These are phyloP conservation scores for Camillea tinctor DNA, from an alignment of 2,329 filamentous ascomycete species.

Conservation along the genomic window DNA sequence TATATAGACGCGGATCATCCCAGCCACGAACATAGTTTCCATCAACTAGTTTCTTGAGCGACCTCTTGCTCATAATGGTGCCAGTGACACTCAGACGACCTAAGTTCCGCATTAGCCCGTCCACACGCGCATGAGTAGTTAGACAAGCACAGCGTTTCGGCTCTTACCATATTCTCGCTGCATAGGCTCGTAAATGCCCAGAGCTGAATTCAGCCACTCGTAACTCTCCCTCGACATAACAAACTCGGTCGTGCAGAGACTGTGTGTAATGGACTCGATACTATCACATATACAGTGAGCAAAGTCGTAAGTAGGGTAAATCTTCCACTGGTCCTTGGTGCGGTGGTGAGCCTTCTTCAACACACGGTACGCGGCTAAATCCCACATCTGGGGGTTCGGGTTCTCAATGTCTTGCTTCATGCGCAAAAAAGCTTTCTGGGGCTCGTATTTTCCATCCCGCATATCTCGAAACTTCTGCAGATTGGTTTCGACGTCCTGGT, in stretches of 20 bases:
- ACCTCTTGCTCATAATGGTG: slow-evolving; percentile 84
- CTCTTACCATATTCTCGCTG: slow-evolving; percentile 71
- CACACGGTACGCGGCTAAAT: slow-evolving; percentile 86
- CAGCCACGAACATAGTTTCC: slow-evolving; percentile 78
- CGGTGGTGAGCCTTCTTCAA: slow-evolving; percentile 70
- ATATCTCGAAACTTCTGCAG: slow-evolving; percentile 83
- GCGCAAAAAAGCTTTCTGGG: slow-evolving; percentile 77
- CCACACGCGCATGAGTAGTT: background rate
- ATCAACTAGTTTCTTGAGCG: slow-evolving; percentile 76
- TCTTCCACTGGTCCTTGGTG: slow-evolving; percentile 81
- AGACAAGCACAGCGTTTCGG: slow-evolving; percentile 29
- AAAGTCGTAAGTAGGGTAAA: slow-evolving; percentile 95
- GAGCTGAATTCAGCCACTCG: slow-evolving; percentile 80
- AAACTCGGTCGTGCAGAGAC: slow-evolving; percentile 91
- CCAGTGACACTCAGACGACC: slow-evolving; percentile 64
- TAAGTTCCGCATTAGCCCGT: background rate
- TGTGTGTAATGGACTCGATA: slow-evolving; percentile 89
- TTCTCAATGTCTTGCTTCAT: slow-evolving; percentile 90
- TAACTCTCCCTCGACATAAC: slow-evolving; percentile 82
- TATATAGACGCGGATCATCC: slow-evolving; percentile 90
- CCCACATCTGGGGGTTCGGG: slow-evolving; percentile 88
- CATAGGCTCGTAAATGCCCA: slow-evolving; percentile 88
- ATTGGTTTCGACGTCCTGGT: slow-evolving; percentile 72
- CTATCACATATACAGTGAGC: slow-evolving; percentile 89
- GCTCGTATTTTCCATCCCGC: slow-evolving; percentile 86